Evolutionary conservation across 2,329 filamentous ascomycete species (phyloP).

Genomic region (Cladophialophora psammophila): DNA sequence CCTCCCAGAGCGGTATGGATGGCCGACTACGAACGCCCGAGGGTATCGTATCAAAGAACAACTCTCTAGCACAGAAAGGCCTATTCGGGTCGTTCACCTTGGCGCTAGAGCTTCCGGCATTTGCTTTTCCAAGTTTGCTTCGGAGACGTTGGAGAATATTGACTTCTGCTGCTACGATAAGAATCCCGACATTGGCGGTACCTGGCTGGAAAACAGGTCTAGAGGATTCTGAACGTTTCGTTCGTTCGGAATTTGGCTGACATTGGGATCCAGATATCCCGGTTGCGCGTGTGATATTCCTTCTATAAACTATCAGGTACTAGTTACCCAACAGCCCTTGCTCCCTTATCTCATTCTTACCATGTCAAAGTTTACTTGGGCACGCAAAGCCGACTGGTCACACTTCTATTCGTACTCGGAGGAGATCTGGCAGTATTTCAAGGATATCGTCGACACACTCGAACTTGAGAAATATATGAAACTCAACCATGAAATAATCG

Average conservation of each 20-base stretch:
- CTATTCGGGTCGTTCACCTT: slow-evolving; percentile 25
- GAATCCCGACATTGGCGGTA: slow-evolving; percentile 44
- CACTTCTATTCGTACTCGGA: slow-evolving; percentile 38
- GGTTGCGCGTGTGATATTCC: slow-evolving; percentile 55
- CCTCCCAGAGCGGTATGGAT: slow-evolving; percentile 20
- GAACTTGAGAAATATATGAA: slow-evolving; percentile 41
- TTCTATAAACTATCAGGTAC: slow-evolving; percentile 44
- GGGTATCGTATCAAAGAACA: slow-evolving; percentile 21
- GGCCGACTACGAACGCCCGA: slow-evolving; percentile 4
- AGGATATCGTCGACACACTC: slow-evolving; percentile 36
- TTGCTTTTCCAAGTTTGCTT: slow-evolving; percentile 35
- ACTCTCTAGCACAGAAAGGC: slow-evolving; percentile 19
- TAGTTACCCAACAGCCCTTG: slow-evolving; percentile 42
- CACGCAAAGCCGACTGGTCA: slow-evolving; percentile 43
- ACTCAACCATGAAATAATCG: slow-evolving; percentile 40
- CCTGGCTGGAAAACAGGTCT: slow-evolving; percentile 44
- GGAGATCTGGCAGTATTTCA: slow-evolving; percentile 44
- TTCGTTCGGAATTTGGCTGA: not conserved
- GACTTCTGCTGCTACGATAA: slow-evolving; percentile 40
- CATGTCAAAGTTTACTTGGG: slow-evolving; percentile 50
- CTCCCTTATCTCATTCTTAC: slow-evolving; percentile 42
- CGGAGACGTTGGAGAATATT: slow-evolving; percentile 25
- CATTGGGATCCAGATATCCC: slow-evolving; percentile 41
- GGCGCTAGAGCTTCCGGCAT: slow-evolving; percentile 45
- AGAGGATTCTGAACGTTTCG: no score